Percentiles rank a stretch among this genome's conserved stretches.
Evolutionary conservation across 345 rosid species (phyloP).

Genomic region (Camelina sativa): DNA sequence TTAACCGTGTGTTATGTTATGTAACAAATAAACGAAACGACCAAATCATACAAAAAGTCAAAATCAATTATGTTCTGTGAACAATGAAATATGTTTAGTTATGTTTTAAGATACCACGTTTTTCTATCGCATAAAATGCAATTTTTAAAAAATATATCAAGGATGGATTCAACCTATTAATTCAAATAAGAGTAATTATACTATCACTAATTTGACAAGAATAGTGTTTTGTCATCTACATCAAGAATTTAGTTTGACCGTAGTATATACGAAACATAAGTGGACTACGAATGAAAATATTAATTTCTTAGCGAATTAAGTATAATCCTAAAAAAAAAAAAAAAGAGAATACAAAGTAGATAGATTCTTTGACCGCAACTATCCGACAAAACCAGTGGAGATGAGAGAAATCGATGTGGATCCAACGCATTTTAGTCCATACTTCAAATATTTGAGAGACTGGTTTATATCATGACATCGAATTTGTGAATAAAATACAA

Average conservation of each 20-base stretch:
- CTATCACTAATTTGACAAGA: not conserved
- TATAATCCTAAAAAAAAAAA: not conserved
- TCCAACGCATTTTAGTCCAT: slow-evolving; percentile 38
- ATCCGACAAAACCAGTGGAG: slow-evolving; percentile 54
- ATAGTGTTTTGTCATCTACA: not conserved
- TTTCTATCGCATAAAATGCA: no score
- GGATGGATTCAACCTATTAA: not conserved
- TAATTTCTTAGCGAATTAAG: not conserved
- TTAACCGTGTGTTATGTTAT: no score
- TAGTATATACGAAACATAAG: not conserved
- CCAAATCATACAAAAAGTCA: no score
- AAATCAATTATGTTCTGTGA: no score
- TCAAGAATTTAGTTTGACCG: slow-evolving; percentile 9
- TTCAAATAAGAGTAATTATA: not conserved
- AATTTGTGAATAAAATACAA: not conserved
- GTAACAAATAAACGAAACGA: no score
- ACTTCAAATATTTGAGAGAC: slow-evolving; percentile 21
- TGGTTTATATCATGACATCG: slow-evolving; percentile 23
- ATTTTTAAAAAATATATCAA: not conserved
- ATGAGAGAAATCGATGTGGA: slow-evolving; percentile 55
- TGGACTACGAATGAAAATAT: slow-evolving; percentile 1
- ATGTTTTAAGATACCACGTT: no score
- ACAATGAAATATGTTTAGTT: no score
- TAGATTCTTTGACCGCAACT: slow-evolving; percentile 42
- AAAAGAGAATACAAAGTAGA: slow-evolving; percentile 22